Evolutionary conservation across 2,329 filamentous ascomycete genomes (phyloP), one percentile per base, ranked within the genome.

Genomic region (Colletotrichum cordylinicola): DNA sequence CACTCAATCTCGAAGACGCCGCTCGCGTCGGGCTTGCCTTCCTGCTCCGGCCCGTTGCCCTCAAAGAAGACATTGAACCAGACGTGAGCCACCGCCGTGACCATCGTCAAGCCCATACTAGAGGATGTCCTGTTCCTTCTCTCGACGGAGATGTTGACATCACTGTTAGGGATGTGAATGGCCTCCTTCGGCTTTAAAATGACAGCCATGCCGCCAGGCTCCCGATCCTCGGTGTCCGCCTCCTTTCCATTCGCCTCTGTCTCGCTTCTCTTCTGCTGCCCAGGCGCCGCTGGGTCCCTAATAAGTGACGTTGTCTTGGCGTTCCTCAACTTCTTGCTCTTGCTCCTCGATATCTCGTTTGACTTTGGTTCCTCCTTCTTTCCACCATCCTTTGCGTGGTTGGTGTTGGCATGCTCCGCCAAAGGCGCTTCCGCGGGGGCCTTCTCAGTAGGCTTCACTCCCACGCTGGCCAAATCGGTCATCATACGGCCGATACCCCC

Each of bases 21-120:
- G 12, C 90, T 94, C 58, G 93, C 90, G 65, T 94, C 90, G 0
- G 95, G 88, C 18, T 88, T 86, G 29, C 94, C 95, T 33, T 87
- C 84, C 56, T 92, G 88, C 81, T 96, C 94, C 0, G 94, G 93
- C 0, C 94, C 94, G 24, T 91, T 87, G 60, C 96, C 96, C 85
- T 98, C 97, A 80, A 98, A 98, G 84, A 93, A 98, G 2, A 93
- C 89, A 81, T 99, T 99, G 88, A 98, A 98, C 97, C 97, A 99
- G 18, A 98, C 95, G 81, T 98, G 96, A 0, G 96, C 96, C 12
- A 98, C 93, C 0, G 96, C 93, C 0, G 96, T 98, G 5, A 98
- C 95, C 93, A 98, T 95, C 1, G 95, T 96, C 79, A 95, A 91
- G 1, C 95, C 94, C 84, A 97, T 93, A 12, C 91, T 91, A 80